Conservation (phyloP, 192 early-diverging fungal species). For the Jimgerdemannia lactiflua region DNA sequence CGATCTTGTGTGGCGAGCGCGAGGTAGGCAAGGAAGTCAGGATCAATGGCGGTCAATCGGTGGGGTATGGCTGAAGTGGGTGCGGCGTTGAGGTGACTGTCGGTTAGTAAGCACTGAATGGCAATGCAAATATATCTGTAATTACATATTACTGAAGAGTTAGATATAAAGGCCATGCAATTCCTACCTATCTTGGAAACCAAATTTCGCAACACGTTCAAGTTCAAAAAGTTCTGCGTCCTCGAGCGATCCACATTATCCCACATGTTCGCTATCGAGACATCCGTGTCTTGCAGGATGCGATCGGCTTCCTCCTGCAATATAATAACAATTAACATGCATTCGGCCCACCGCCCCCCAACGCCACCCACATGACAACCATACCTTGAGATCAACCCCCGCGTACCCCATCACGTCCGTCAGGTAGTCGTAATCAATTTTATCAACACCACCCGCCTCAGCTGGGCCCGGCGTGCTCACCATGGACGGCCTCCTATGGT, state of each 20-base stretch:
- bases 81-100: no score
- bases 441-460: constrained; percentile 17
- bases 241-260: constrained; percentile 35
- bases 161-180: no score
- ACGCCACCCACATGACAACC: no score
- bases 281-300: constrained; percentile 30
- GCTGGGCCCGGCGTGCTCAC: background rate
- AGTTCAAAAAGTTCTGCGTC: constrained; percentile 50
- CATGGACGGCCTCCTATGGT: no score
- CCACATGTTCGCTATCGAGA: background rate
- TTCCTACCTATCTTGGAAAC: constrained; percentile 43
- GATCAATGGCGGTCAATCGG: constrained; percentile 41
- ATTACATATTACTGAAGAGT: no score
- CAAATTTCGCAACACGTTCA: constrained; percentile 21
- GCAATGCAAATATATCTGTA: no score
- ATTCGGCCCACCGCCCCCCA: no score
- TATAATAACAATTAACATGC: no score
- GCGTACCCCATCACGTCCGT: constrained; percentile 81
- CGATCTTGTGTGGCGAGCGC: constrained; percentile 70
- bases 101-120: no score
- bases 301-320: constrained; percentile 32
- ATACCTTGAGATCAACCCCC: constrained; percentile 70
- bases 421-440: constrained; percentile 49
- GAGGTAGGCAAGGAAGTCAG: constrained; percentile 59
- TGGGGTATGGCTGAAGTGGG: constrained; percentile 28